phyloP scores from a whole-genome alignment of 2,329 filamentous ascomycete species.

The Xylariaceae sp. region DNA sequence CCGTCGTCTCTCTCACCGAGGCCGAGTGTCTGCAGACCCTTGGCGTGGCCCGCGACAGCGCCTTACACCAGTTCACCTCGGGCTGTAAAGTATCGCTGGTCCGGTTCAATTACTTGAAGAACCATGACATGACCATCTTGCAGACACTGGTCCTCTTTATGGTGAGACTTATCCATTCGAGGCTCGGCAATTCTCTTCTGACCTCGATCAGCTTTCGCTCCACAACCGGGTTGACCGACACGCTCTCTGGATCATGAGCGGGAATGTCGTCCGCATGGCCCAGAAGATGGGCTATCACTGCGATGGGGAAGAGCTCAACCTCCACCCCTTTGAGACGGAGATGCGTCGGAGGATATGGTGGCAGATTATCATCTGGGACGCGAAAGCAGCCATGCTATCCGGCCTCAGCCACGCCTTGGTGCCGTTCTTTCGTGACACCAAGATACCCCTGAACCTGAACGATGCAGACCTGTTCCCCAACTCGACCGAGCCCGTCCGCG shows the following conservation, averaged over 20 bases:
- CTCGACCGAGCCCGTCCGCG: slow-evolving; percentile 10
- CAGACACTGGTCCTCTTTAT: slow-evolving; percentile 27
- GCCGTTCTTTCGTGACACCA: slow-evolving; percentile 12
- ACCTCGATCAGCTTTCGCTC: slow-evolving; percentile 7
- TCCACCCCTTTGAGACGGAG: slow-evolving; percentile 33
- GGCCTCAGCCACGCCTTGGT: slow-evolving; percentile 17
- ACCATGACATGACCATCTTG: slow-evolving; percentile 24
- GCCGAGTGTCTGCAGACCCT: slow-evolving; percentile 28
- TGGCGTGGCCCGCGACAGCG: slow-evolving; percentile 7
- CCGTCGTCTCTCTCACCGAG: slow-evolving; percentile 31
- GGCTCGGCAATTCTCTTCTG: background rate
- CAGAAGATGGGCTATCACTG: slow-evolving; percentile 34
- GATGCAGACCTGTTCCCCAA: slow-evolving; percentile 20
- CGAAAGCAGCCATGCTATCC: slow-evolving; percentile 15
- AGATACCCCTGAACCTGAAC: slow-evolving; percentile 21
- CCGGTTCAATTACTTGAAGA: slow-evolving; percentile 25
- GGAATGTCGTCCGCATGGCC: slow-evolving; percentile 32
- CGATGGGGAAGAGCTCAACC: slow-evolving; percentile 26
- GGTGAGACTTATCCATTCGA: slow-evolving; percentile 5
- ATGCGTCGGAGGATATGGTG: slow-evolving; percentile 38
- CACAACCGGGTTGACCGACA: slow-evolving; percentile 9
- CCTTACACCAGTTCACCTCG: slow-evolving; percentile 13
- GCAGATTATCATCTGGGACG: slow-evolving; percentile 26
- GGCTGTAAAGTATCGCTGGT: slow-evolving; percentile 13
- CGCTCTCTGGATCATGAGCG: slow-evolving; percentile 25